phyloP scores from a whole-genome alignment of 495 filamentous ascomycete species.

The Jackrogersella minutella region DNA sequence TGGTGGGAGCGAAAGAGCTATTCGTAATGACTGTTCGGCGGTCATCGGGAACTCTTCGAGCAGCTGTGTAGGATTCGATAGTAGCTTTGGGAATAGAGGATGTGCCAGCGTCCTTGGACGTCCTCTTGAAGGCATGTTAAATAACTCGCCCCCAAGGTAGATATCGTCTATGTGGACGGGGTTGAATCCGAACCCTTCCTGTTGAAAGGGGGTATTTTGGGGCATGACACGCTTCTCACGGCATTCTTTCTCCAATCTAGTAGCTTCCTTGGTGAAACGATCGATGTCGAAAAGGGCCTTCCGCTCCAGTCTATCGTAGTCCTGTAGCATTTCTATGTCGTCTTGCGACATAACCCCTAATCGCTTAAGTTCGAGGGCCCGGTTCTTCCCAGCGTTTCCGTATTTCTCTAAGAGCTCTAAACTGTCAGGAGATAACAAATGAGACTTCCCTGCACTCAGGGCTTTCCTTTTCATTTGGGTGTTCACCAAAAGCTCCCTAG shows the following conservation, averaged over 20 bases:
- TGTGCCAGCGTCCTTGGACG: constrained; percentile 33
- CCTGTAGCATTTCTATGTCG: constrained; percentile 38
- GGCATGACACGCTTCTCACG: constrained; percentile 38
- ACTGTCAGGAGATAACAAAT: constrained; percentile 36
- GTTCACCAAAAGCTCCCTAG: constrained; percentile 41
- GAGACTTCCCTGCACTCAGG: constrained; percentile 39
- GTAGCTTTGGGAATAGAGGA: constrained; percentile 31
- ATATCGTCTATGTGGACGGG: constrained; percentile 42
- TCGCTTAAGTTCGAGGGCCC: constrained; percentile 41
- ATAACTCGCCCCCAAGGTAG: constrained; percentile 22
- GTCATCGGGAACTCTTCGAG: constrained; percentile 41
- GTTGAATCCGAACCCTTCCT: constrained; percentile 36
- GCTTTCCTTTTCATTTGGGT: constrained; percentile 44
- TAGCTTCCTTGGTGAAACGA: constrained; percentile 29
- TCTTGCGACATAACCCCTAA: constrained; percentile 41
- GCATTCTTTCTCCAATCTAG: constrained; percentile 36
- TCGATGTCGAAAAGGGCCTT: constrained; percentile 39
- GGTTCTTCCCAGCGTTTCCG: constrained; percentile 40
- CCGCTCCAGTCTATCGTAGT: constrained; percentile 39
- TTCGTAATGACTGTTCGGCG: constrained; percentile 36
- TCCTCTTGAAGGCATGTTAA: constrained; percentile 18
- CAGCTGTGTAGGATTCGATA: constrained; percentile 41
- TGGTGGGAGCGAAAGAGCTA: constrained; percentile 31
- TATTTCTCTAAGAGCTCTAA: constrained; percentile 41
- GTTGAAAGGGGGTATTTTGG: constrained; percentile 33